A percentile compares a stretch with the other conserved stretches of the same genome.
Conservation (phyloP, 2,329 filamentous ascomycete species). For the Cucurbitaria berberidis region DNA sequence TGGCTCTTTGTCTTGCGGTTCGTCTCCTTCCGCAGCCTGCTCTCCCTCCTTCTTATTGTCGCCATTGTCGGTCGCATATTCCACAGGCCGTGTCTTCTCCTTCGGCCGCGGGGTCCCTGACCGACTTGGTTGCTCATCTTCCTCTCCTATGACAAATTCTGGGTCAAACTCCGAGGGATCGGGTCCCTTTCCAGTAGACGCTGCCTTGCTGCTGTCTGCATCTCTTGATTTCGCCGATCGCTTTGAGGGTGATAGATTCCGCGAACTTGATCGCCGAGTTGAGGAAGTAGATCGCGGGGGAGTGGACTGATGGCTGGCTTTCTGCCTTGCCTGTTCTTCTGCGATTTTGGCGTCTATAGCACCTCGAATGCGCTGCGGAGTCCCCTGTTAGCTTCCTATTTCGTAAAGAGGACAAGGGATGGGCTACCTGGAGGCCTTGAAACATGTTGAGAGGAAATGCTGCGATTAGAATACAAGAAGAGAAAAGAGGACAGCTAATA, state of each 20-base stretch:
- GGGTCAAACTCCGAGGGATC: constrained; percentile 89
- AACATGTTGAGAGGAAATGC: constrained; percentile 41
- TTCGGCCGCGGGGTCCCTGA: constrained; percentile 64
- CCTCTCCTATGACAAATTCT: constrained; percentile 85
- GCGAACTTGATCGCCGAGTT: constrained; percentile 55
- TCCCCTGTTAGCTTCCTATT: constrained; percentile 27
- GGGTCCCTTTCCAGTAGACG: constrained; percentile 63
- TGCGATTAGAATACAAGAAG: constrained; percentile 13
- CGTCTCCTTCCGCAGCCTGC: constrained; percentile 34
- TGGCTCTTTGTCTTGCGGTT: constrained; percentile 39
- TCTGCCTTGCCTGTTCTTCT: constrained; percentile 86
- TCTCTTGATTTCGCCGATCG: constrained; percentile 39
- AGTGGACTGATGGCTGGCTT: constrained; percentile 53
- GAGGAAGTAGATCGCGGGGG: constrained; percentile 54
- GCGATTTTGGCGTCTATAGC: constrained; percentile 87
- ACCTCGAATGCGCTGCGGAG: constrained; percentile 75
- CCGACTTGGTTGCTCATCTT: constrained; percentile 70
- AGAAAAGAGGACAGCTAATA: constrained; percentile 9
- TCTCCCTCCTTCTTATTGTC: constrained; percentile 44
- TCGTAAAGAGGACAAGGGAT: not conserved
- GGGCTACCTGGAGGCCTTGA: constrained; percentile 39
- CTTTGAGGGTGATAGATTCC: constrained; percentile 48
- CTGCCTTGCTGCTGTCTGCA: constrained; percentile 42
- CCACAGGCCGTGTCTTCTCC: constrained; percentile 43
- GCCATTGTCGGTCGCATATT: constrained; percentile 27